Evolutionary conservation across 2,329 filamentous ascomycete genomes (phyloP), one percentile per base, ranked within the genome.

Genomic region (Lachnellula occidentalis): DNA sequence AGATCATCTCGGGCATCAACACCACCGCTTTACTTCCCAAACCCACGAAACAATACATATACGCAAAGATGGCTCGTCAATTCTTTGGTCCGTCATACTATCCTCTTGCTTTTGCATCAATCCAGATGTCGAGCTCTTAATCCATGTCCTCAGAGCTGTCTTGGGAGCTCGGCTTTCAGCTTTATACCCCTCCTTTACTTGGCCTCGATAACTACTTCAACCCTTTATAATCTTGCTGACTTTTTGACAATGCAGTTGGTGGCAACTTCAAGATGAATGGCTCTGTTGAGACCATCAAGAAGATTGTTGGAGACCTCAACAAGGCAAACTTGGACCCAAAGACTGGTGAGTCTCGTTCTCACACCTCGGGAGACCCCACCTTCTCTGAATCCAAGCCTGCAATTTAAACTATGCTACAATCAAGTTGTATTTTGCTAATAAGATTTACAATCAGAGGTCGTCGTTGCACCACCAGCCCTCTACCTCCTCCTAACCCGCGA

Each of bases 181-280:
- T 31, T 31, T 31, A 31, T 31, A 31, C 27, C 11, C 27, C 9
- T 27, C 9, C 27, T 27, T 8, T 8, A 9, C 27, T 27, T 27
- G 27, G 7, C 6, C 6, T 27, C 9, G 27, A 1, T 8, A 8
- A 27, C 27, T 27, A 2, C 9, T 31, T 31, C 27, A 31, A 31
- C 27, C 27, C 27, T 31, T 31, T 31, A 11, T 31, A 31, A 11
- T 9, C 27, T 11, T 31, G 9, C 27, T 31, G 8, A 31, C 27
- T 31, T 11, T 31, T 31, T 31, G 27, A 31, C 27, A 11, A 31
- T 9, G 9, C 27, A 31, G 36, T 39, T 17, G 36, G 36, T 75
- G 92, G 92, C 72, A 99, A 99, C 87, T 97, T 97, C 81, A 97
- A 99, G 83, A 97, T 97, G 92, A 99, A 99, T 80, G 92, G 94